Conservation (phyloP, 495 filamentous ascomycete species). For the Aspergillus incahuasiensis region DNA sequence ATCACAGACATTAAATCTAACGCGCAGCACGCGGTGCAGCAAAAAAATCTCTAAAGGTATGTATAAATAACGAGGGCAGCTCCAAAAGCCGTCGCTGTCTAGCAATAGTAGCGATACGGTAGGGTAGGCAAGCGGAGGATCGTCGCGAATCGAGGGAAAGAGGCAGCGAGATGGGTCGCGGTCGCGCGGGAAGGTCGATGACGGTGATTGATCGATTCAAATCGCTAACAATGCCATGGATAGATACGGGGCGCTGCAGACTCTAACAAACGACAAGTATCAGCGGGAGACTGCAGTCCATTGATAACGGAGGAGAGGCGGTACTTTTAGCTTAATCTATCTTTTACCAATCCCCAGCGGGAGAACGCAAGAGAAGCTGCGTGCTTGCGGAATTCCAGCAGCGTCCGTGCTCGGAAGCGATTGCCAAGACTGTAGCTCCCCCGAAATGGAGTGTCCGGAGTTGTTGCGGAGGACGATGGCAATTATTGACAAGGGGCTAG, state of each 20-base stretch:
- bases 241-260: not conserved
- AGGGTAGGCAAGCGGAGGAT: constrained; percentile 1
- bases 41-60: not conserved
- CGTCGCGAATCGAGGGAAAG: not conserved
- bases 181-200: not conserved
- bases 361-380: not conserved
- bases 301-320: not conserved
- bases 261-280: not conserved
- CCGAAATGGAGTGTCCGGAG: constrained; percentile 8
- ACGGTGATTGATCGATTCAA: not conserved
- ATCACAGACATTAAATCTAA: not conserved
- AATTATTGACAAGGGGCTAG: not conserved
- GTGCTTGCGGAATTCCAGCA: not conserved
- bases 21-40: not conserved
- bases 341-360: not conserved
- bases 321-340: not conserved
- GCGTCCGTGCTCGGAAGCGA: not conserved
- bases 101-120: not conserved
- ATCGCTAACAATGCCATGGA: not conserved
- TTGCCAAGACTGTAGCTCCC: not conserved
- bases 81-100: not conserved
- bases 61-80: not conserved
- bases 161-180: not conserved
- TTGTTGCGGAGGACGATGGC: not conserved
- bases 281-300: not conserved